These are phyloP conservation scores for Hippophae gyantsensis DNA, from an alignment of 306 rosid species.

Conservation along the genomic window DNA sequence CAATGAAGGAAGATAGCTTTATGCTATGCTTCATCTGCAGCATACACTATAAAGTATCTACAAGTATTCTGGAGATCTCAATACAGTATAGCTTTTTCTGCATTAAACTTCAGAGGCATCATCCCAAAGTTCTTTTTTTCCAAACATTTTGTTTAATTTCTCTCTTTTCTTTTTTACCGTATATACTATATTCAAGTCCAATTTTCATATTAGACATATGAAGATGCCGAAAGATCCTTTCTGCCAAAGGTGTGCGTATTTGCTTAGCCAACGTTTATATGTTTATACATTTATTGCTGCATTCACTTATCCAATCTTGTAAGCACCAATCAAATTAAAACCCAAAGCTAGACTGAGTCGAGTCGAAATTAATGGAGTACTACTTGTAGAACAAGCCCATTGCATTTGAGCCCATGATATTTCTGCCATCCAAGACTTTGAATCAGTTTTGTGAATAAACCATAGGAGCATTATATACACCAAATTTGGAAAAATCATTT, in stretches of 20 bases:
- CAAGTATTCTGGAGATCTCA: not conserved
- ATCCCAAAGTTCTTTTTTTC: slow-evolving; percentile 1
- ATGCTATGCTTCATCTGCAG: slow-evolving; percentile 16
- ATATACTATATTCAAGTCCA: slow-evolving; percentile 4
- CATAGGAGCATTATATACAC: too few relatives aligned
- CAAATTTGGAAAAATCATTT: too few relatives aligned
- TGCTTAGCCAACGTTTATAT: not conserved
- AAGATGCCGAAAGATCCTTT: too few relatives aligned
- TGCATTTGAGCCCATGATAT: not conserved
- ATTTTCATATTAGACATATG: slow-evolving; percentile 6
- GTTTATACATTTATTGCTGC: slow-evolving; percentile 1
- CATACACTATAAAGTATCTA: too few relatives aligned
- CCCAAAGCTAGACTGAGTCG: not conserved
- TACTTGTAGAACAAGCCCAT: not conserved
- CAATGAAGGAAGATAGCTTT: slow-evolving; percentile 74
- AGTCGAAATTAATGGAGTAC: not conserved
- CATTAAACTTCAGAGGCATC: slow-evolving; percentile 20
- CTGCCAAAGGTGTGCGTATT: too few relatives aligned
- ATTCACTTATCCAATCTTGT: not conserved
- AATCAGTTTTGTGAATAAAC: too few relatives aligned
- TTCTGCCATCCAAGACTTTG: too few relatives aligned
- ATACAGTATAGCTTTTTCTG: slow-evolving; percentile 4
- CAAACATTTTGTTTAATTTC: slow-evolving; percentile 2
- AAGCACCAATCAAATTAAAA: not conserved
- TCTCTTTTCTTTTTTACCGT: slow-evolving; percentile 13